Evolutionary conservation across 1,284 basidiomycete genomes (phyloP), one percentile per base, ranked within the genome.

Genomic region (Cutaneotrichosporon sp.): DNA sequence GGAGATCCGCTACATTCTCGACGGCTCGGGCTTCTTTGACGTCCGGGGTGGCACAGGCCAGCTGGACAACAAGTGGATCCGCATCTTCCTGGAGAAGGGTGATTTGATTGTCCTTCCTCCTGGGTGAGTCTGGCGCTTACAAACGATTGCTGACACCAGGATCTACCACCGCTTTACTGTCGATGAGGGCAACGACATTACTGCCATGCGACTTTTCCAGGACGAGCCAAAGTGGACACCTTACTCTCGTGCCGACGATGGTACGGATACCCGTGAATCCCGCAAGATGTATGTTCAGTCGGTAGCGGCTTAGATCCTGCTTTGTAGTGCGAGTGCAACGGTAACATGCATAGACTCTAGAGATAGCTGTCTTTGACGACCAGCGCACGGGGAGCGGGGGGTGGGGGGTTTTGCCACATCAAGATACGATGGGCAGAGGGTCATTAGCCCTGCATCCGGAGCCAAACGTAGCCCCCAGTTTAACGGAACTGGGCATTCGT

Each of bases 141-240:
- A 35, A 26, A 25, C n/a, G n/a, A n/a, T n/a, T n/a, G n/a, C 45
- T 56, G 5, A 22, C 27, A 10, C 2, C 52, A 71, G 77, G 0
- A 88, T 90, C 61, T 90, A 89, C 71, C 88, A 91, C 73, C 83
- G 88, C 22, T 90, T 92, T 76, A 89, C 86, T 0, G 80, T 90
- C 20, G 87, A 90, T 66, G 79, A 81, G 58, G 73, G 72, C 47
- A 81, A 90, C 67, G 75, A 74, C 37, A 83, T 89, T 68, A 82
- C 84, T 54, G 84, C 85, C 1, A 78, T 89, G 73, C 79, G 88
- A 4, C 74, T 91, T 44, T 91, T 90, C 82, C 71, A 90, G 85
- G 88, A 91, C 58, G 88, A 89, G 67, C 89, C 88, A 6, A 90
- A 88, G 70, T 92, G 88, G 89, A 79, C 81, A 0, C 85, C 88